These are phyloP conservation scores for Prunus mongolica DNA, from an alignment of 306 rosid genomes.

Conservation along the genomic window DNA sequence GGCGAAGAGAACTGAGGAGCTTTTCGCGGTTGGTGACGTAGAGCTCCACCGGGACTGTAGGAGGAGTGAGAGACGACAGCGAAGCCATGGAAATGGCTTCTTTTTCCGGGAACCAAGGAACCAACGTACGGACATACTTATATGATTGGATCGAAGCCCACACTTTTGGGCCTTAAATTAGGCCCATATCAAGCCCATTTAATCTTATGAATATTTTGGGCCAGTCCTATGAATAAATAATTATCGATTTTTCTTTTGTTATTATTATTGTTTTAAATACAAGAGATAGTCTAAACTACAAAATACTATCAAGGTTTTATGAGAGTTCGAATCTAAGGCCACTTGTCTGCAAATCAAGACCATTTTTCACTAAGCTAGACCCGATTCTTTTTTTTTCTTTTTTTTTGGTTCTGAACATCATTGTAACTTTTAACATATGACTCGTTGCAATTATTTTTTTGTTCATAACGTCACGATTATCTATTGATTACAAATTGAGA, in stretches of 20 bases:
- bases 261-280: no score
- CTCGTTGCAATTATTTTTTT: neutral
- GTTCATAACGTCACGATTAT: neutral
- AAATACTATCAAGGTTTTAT: no score
- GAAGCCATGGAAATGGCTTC: constrained; percentile 45
- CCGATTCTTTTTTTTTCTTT: no score
- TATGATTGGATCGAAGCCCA: neutral
- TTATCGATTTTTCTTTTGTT: neutral
- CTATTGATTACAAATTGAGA: no score
- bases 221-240: neutral
- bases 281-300: no score
- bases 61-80: constrained; percentile 47
- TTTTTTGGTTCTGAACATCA: no score
- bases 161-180: neutral
- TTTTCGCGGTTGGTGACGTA: constrained; percentile 54
- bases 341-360: no score
- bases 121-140: neutral
- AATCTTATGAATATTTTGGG: neutral
- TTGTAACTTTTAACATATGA: no score
- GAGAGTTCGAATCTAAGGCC: no score
- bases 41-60: constrained; percentile 49
- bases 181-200: neutral
- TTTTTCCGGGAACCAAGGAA: neutral
- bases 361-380: no score
- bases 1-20: constrained; percentile 54